phyloP scores from a whole-genome alignment of 495 filamentous ascomycete genomes.

The Neurospora discreta region DNA sequence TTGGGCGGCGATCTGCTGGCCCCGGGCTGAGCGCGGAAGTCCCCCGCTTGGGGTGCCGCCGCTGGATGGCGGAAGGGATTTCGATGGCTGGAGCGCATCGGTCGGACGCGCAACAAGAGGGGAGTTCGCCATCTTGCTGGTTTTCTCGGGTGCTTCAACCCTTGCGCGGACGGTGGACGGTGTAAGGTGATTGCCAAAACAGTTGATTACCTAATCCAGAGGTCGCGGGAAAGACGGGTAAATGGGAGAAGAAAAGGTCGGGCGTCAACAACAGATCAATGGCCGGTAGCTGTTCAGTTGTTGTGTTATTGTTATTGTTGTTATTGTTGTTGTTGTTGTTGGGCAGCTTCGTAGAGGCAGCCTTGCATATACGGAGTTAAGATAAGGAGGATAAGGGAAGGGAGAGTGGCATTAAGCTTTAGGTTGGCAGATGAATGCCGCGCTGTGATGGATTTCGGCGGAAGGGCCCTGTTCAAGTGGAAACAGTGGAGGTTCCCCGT shows the following conservation, averaged over 20 bases:
- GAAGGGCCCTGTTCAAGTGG: neutral
- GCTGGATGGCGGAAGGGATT: slow-evolving; percentile 13
- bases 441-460: neutral
- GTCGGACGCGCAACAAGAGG: slow-evolving; percentile 14
- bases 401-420: neutral
- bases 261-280: neutral
- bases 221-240: neutral
- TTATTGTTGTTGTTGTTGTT: neutral
- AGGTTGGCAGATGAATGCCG: neutral
- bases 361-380: neutral
- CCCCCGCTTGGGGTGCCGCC: slow-evolving; percentile 12
- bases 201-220: neutral
- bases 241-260: neutral
- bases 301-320: neutral
- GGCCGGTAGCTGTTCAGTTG: neutral
- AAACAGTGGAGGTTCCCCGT: neutral
- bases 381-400: neutral
- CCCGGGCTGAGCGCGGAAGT: slow-evolving; percentile 2
- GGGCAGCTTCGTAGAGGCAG: neutral
- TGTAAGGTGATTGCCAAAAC: neutral
- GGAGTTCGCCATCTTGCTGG: slow-evolving; percentile 28
- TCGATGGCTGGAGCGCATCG: slow-evolving; percentile 8
- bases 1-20: slow-evolving; percentile 3
- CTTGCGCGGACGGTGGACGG: neutral
- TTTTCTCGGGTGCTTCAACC: neutral